Percentiles rank a stretch among this genome's conserved stretches.
Conservation (phyloP, 148 eudicot genomes). For the Dysphania ambrosioides region DNA sequence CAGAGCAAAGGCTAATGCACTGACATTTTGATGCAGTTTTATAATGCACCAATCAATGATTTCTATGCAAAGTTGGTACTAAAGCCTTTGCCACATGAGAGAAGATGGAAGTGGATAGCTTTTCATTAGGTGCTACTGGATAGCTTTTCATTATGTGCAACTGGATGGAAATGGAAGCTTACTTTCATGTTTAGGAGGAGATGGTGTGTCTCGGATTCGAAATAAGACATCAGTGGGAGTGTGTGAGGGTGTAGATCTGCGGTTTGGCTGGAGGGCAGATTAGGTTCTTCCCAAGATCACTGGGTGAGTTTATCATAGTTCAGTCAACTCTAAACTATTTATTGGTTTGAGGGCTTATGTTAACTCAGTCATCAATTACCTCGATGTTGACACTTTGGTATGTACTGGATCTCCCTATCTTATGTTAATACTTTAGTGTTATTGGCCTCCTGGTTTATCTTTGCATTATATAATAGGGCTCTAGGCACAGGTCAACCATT, state of each 20-base stretch:
- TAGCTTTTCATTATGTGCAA: conserved; percentile 61
- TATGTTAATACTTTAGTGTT: neutral
- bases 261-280: conserved; percentile 96
- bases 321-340: neutral
- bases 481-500: conserved; percentile 74
- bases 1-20: conserved; percentile 9
- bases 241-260: conserved; percentile 83
- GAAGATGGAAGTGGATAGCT: conserved; percentile 72
- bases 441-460: neutral
- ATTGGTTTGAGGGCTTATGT: too few species aligned
- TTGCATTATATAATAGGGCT: conserved; percentile 45
- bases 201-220: conserved; percentile 71
- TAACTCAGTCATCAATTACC: too few species aligned
- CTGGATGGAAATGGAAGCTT: conserved; percentile 93
- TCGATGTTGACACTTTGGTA: too few species aligned
- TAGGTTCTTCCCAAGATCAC: conserved; percentile 86
- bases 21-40: conserved; percentile 46
- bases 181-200: conserved; percentile 83
- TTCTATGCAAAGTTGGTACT: conserved; percentile 71
- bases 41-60: conserved; percentile 78
- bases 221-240: conserved; percentile 78
- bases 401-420: neutral
- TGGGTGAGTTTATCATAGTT: conserved; percentile 46
- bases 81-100: conserved; percentile 69
- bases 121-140: too few species aligned